A percentile compares a stretch with the other conserved stretches of the same genome.
These are phyloP conservation scores for Mimosa pudica DNA, from an alignment of 306 rosid species.

Conservation along the genomic window DNA sequence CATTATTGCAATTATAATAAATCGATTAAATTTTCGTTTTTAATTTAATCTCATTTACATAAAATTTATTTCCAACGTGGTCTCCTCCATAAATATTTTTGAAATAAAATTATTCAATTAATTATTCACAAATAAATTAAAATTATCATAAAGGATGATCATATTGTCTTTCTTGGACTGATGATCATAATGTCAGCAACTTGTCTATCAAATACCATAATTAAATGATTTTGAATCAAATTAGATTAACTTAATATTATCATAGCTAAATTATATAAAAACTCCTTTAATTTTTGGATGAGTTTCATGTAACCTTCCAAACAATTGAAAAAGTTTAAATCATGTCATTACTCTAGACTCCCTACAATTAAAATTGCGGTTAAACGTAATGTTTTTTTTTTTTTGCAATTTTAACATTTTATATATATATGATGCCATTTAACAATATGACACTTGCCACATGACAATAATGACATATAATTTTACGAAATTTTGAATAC, in stretches of 20 bases:
- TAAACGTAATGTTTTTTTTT: no score
- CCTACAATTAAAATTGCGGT: no score
- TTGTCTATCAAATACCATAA: neutral
- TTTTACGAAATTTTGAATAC: no score
- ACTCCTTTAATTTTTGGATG: no score
- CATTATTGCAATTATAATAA: neutral
- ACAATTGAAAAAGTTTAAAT: no score
- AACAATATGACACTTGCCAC: no score
- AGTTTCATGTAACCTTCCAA: no score
- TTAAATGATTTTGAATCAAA: neutral
- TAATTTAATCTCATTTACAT: neutral
- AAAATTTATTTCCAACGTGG: neutral
- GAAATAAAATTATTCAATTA: neutral
- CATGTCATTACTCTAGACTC: no score
- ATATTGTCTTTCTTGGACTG: neutral
- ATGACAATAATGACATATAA: no score
- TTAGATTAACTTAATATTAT: neutral
- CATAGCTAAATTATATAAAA: no score
- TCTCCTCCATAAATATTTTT: neutral
- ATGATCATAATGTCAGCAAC: neutral
- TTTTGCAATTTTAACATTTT: no score
- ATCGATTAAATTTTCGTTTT: neutral
- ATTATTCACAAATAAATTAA: neutral
- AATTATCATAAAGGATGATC: neutral
- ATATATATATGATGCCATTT: no score